These are phyloP conservation scores for Alternaria brassicicola DNA, from an alignment of 2,329 filamentous ascomycete genomes.

Conservation along the genomic window DNA sequence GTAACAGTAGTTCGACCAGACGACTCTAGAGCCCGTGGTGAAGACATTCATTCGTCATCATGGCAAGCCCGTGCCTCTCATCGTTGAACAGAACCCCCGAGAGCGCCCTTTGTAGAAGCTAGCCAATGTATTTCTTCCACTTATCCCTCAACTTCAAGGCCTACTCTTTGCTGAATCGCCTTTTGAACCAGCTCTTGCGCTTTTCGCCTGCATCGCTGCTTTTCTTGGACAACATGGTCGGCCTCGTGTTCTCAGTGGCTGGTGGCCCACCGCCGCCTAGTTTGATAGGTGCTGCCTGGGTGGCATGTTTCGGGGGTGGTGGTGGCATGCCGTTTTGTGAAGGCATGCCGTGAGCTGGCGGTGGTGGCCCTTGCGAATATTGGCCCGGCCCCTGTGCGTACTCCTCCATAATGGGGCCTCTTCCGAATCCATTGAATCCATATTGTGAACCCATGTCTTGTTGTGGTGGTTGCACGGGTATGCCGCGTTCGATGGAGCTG, in stretches of 20 bases:
- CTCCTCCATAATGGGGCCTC: constrained; percentile 52
- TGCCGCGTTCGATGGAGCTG: constrained; percentile 81
- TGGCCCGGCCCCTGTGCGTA: constrained; percentile 27
- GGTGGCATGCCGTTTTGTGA: constrained; percentile 10
- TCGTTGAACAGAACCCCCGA: background rate
- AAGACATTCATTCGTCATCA: constrained; percentile 16
- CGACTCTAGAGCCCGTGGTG: background rate
- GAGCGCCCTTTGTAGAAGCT: constrained; percentile 5
- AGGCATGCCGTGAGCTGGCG: constrained; percentile 11
- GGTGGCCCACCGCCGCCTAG: constrained; percentile 25
- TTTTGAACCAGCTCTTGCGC: constrained; percentile 88
- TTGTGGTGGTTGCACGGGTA: constrained; percentile 48
- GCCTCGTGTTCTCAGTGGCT: constrained; percentile 14
- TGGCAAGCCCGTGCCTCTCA: constrained; percentile 10
- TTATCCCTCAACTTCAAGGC: background rate
- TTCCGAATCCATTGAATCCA: constrained; percentile 63
- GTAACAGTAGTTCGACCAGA: constrained; percentile 15
- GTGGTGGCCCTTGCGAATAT: constrained; percentile 14
- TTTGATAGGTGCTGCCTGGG: constrained; percentile 33
- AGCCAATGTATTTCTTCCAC: background rate
- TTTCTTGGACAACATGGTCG: constrained; percentile 33
- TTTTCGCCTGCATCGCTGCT: constrained; percentile 56
- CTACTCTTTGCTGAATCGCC: constrained; percentile 73
- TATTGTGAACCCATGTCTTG: constrained; percentile 56
- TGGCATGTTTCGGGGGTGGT: constrained; percentile 26